Percentiles rank a stretch among this genome's conserved stretches.
Evolutionary conservation across 1,139 yeast genomes (phyloP).

Genomic region (Candida pseudoviswanathii): DNA sequence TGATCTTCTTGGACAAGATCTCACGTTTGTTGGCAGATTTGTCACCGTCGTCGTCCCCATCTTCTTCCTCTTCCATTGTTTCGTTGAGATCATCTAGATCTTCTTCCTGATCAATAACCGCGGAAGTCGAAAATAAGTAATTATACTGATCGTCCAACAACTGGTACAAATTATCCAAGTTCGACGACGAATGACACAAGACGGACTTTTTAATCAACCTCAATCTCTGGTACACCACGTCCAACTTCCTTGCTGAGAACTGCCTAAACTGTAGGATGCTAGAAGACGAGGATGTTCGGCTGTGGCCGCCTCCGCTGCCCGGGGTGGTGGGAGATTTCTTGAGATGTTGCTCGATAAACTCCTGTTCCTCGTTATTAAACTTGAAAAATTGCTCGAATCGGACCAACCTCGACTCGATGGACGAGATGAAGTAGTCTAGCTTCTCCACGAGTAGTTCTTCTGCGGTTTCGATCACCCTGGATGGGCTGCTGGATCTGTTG

Average conservation of each 20-base stretch:
- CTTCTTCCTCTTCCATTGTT: constrained; percentile 28
- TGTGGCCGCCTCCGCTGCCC: background rate
- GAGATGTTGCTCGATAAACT: constrained; percentile 1
- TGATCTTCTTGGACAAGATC: constrained; percentile 43
- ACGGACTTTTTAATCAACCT: constrained; percentile 43
- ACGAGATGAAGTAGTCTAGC: constrained; percentile 52
- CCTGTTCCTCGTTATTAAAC: constrained; percentile 17
- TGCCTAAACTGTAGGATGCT: constrained; percentile 34
- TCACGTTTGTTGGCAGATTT: constrained; percentile 28
- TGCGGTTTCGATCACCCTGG: constrained; percentile 19
- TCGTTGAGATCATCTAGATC: constrained; percentile 48
- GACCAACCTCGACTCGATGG: constrained; percentile 56
- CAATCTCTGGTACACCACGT: constrained; percentile 45
- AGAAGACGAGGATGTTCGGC: constrained; percentile 29
- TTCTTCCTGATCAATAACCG: constrained; percentile 16
- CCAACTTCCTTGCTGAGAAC: constrained; percentile 38
- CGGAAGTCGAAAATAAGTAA: constrained; percentile 30
- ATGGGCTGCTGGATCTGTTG: constrained; percentile 1
- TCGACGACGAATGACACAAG: constrained; percentile 45
- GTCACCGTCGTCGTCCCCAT: constrained; percentile 10
- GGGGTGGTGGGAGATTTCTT: background rate
- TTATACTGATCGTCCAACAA: constrained; percentile 60
- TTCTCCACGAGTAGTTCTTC: constrained; percentile 54
- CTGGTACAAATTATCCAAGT: constrained; percentile 49
- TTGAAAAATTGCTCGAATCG: constrained; percentile 54